These are phyloP conservation scores for Ogataea minuta DNA, from an alignment of 805 yeast species.

Conservation along the genomic window DNA sequence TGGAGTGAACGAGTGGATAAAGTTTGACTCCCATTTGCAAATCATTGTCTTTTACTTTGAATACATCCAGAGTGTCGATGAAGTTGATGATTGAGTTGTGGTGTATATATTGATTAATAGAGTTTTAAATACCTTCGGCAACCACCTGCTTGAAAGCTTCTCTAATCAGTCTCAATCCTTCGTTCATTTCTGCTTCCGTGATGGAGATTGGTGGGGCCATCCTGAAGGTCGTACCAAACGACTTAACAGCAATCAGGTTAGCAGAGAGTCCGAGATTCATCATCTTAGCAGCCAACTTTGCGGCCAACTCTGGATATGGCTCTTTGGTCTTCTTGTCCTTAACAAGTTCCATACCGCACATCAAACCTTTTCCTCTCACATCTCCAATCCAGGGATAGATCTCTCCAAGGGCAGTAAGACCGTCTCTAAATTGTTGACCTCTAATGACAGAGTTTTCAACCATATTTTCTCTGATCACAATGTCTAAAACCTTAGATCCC, in stretches of 20 bases:
- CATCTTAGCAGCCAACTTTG: constrained; percentile 24
- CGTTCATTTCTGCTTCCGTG: constrained; percentile 21
- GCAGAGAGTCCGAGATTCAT: constrained; percentile 32
- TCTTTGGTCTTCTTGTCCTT: constrained; percentile 43
- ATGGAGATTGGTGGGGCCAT: constrained; percentile 31
- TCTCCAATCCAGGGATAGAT: constrained; percentile 40
- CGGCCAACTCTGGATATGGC: constrained; percentile 34
- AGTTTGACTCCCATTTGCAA: constrained; percentile 53
- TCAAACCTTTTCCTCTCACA: constrained; percentile 50
- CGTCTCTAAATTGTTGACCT: constrained; percentile 29
- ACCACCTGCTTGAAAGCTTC: constrained; percentile 15
- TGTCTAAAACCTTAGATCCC: constrained; percentile 31
- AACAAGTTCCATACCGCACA: constrained; percentile 52
- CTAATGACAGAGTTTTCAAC: constrained; percentile 25
- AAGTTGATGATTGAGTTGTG: constrained; percentile 9
- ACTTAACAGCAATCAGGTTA: constrained; percentile 26
- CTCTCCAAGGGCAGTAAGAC: constrained; percentile 22
- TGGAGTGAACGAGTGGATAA: constrained; percentile 59
- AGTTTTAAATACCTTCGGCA: constrained; percentile 2
- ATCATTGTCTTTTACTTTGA: constrained; percentile 53
- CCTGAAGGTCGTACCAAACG: constrained; percentile 14
- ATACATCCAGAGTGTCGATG: constrained; percentile 35
- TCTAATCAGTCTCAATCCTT: constrained; percentile 20
- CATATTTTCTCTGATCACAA: constrained; percentile 28
- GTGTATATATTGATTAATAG: background rate